A percentile compares a stretch with the other conserved stretches of the same genome.
phyloP scores from a whole-genome alignment of 208 protist genomes.

The Leishmania aethiopica region DNA sequence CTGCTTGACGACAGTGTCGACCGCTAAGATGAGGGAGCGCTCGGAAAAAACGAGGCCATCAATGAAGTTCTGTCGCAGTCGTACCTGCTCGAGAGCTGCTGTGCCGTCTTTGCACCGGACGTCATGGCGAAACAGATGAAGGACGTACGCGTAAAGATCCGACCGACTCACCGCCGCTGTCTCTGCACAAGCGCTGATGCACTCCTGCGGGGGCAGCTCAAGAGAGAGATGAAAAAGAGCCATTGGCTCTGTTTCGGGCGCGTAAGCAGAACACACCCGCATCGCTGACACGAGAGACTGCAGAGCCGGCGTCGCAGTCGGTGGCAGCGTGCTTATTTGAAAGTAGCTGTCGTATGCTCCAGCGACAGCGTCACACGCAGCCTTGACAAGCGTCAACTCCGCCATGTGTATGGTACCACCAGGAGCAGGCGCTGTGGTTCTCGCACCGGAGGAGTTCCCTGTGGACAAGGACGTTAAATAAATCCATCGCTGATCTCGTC shows the following conservation, averaged over 20 bases:
- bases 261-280: constrained; percentile 1
- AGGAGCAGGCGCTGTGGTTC: background rate
- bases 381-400: constrained; percentile 7
- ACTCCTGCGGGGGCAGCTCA: background rate
- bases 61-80: constrained; percentile 1
- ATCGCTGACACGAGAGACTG: constrained; percentile 4
- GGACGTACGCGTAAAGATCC: background rate
- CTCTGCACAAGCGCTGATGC: background rate
- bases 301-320: background rate
- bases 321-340: background rate
- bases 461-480: constrained; percentile 10
- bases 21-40: background rate
- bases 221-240: constrained; percentile 4
- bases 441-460: background rate
- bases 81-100: background rate
- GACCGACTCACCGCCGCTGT: background rate
- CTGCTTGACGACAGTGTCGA: background rate
- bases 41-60: background rate
- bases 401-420: constrained; percentile 6
- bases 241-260: background rate
- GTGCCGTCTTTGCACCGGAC: background rate
- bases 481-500: constrained; percentile 19
- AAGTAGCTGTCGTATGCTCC: background rate
- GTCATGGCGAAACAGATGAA: constrained; percentile 4
- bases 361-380: background rate